Evolutionary conservation across 1,284 basidiomycete genomes (phyloP).

Genomic region (Papiliotrema flavescens): DNA sequence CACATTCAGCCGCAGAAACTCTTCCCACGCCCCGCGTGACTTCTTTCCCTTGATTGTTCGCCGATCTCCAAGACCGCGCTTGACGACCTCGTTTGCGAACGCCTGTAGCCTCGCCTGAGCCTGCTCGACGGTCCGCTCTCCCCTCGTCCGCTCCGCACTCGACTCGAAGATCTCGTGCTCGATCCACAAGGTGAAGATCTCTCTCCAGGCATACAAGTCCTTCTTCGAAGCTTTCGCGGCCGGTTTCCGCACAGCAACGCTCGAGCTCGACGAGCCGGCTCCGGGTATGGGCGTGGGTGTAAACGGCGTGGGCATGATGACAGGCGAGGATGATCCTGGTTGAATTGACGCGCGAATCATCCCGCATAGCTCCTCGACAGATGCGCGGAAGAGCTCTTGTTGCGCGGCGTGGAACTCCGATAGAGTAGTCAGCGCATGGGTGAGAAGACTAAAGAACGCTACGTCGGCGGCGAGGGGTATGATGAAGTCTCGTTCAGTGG

Average conservation of each 20-base stretch:
- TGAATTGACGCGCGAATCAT: constrained; percentile 61
- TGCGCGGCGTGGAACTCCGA: constrained; percentile 63
- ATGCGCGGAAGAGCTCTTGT: constrained; percentile 61
- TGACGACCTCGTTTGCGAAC: constrained; percentile 67
- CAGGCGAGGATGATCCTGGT: constrained; percentile 49
- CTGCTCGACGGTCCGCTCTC: constrained; percentile 70
- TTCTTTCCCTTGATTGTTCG: constrained; percentile 61
- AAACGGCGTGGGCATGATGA: constrained; percentile 25
- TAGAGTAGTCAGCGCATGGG: constrained; percentile 66
- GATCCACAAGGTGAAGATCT: constrained; percentile 83
- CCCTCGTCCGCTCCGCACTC: constrained; percentile 65
- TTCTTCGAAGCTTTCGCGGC: constrained; percentile 24
- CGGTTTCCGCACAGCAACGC: constrained; percentile 49
- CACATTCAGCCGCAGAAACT: constrained; percentile 76
- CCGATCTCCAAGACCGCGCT: constrained; percentile 59
- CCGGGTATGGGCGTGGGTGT: constrained; percentile 10
- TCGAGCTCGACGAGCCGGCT: not conserved
- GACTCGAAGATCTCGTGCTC: constrained; percentile 86
- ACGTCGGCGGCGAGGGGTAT: constrained; percentile 78
- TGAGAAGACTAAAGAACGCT: constrained; percentile 76
- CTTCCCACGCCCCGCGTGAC: constrained; percentile 66
- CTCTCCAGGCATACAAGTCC: constrained; percentile 88
- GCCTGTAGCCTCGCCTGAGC: constrained; percentile 66
- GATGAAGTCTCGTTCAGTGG: constrained; percentile 57
- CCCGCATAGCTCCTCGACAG: constrained; percentile 61